A percentile compares a stretch with the other conserved stretches of the same genome.
These are phyloP conservation scores for Monoraphidium neglectum DNA, from an alignment of 139 green algal genomes.

Conservation along the genomic window DNA sequence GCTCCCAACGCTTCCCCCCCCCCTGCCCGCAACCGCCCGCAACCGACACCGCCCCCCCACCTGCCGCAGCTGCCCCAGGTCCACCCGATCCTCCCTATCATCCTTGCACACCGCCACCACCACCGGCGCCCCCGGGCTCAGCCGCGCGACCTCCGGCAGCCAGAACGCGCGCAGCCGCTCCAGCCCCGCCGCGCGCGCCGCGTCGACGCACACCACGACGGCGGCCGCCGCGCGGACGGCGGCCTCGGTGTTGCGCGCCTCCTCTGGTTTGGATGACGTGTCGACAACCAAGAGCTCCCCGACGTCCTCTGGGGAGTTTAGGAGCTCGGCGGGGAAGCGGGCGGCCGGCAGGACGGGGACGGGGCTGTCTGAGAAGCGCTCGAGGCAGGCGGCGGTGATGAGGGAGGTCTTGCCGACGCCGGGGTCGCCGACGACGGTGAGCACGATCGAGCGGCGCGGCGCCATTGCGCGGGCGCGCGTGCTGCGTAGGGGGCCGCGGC, in stretches of 20 bases:
- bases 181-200: conserved; percentile 13
- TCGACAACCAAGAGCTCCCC: conserved; percentile 66
- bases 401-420: conserved; percentile 86
- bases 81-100: conserved; percentile 56
- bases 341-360: conserved; percentile 73
- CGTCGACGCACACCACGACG: conserved; percentile 68
- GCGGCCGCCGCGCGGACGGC: conserved; percentile 56
- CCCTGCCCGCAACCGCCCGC: no score
- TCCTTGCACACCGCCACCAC: conserved; percentile 78
- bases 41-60: neutral
- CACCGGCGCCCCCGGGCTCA: conserved; percentile 57
- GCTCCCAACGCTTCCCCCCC: no score
- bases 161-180: conserved; percentile 50
- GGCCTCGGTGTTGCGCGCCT: conserved; percentile 18
- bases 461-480: no score
- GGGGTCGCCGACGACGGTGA: conserved; percentile 70
- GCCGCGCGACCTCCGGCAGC: conserved; percentile 68
- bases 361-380: conserved; percentile 76
- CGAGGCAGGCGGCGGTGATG: conserved; percentile 70
- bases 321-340: conserved; percentile 66
- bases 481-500: no score
- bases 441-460: no score
- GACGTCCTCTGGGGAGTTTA: conserved; percentile 50
- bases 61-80: conserved; percentile 21
- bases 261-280: conserved; percentile 51